These are phyloP conservation scores for Litchi chinensis DNA, from an alignment of 345 rosid species.

Conservation along the genomic window DNA sequence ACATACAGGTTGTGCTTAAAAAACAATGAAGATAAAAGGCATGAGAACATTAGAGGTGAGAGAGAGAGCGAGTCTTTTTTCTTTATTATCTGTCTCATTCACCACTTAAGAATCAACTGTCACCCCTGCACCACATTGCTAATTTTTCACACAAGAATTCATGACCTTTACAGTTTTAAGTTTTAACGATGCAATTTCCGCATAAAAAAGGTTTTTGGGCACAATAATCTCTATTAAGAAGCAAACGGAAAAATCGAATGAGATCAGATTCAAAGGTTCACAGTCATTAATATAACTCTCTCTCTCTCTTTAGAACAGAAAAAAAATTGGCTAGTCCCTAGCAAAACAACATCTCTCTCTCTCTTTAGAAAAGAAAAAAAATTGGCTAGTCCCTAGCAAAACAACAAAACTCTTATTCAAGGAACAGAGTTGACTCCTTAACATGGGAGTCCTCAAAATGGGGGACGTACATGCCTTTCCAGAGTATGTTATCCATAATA, in stretches of 20 bases:
- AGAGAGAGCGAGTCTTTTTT: not conserved
- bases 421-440: not conserved
- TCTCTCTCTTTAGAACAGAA: not conserved
- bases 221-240: not conserved
- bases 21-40: not conserved
- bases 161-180: not conserved
- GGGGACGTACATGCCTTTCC: not conserved
- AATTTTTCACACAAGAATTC: not conserved
- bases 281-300: not conserved
- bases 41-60: not conserved
- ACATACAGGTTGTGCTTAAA: not conserved
- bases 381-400: not conserved
- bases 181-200: not conserved
- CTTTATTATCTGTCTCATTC: not conserved
- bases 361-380: too few species aligned
- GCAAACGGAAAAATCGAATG: not conserved
- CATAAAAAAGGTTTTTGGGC: not conserved
- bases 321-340: not conserved
- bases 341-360: not conserved
- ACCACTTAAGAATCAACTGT: not conserved
- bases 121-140: not conserved
- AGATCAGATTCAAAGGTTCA: constrained; percentile 1
- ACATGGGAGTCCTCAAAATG: not conserved
- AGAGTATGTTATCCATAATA: not conserved
- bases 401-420: not conserved